These are phyloP conservation scores for Diaporthe citrichinensis DNA, from an alignment of 2,329 filamentous ascomycete species.

Conservation along the genomic window DNA sequence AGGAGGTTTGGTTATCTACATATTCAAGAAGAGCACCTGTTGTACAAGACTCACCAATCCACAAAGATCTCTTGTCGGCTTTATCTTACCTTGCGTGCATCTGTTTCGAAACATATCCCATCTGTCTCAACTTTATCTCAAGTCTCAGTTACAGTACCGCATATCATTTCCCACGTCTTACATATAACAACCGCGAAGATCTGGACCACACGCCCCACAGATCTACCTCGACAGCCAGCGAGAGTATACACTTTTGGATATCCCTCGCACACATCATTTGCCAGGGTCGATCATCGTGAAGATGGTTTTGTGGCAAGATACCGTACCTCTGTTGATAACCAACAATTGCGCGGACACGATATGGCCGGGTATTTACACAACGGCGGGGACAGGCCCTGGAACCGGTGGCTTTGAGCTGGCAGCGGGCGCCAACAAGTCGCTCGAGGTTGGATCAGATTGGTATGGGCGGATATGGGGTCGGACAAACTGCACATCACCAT, in stretches of 20 bases:
- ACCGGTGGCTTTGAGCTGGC: constrained; percentile 78
- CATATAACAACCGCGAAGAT: constrained; percentile 4
- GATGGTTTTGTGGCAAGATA: constrained; percentile 44
- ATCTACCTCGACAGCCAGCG: background rate
- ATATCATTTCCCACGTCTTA: constrained; percentile 18
- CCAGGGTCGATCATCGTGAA: background rate
- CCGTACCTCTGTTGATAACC: constrained; percentile 74
- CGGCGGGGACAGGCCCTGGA: constrained; percentile 77
- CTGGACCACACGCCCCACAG: background rate
- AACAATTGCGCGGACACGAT: constrained; percentile 81
- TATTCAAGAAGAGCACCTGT: background rate
- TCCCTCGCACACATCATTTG: background rate
- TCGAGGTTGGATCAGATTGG: constrained; percentile 81
- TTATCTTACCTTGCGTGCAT: constrained; percentile 15
- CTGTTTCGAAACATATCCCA: constrained; percentile 20
- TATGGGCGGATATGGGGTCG: constrained; percentile 86
- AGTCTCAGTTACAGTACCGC: constrained; percentile 14
- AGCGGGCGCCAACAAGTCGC: constrained; percentile 68
- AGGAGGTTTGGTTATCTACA: constrained; percentile 32
- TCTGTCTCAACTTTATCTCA: background rate
- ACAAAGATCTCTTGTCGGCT: background rate
- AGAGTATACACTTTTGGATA: background rate
- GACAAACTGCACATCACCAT: constrained; percentile 85
- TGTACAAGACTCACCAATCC: background rate
- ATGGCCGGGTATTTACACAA: constrained; percentile 83